Base-by-base conservation (phyloP, 2,329 filamentous ascomycete species). In the Aplosporella prunicola region DNA sequence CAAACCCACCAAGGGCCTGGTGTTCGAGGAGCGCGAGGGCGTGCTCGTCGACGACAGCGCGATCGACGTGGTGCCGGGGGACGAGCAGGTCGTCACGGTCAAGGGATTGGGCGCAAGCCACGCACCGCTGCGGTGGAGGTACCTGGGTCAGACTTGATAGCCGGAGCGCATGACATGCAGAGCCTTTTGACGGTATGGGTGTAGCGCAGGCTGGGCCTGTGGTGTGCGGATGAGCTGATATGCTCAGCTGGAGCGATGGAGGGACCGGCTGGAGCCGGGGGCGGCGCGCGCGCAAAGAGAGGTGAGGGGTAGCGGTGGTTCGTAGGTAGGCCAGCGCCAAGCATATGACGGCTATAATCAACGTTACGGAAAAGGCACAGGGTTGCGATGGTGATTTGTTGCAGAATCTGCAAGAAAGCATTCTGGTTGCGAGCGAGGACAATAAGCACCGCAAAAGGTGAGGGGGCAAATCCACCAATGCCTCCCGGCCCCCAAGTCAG, bases 1-100 rank as follows among this genome's bases (percentile, higher is more conserved):
- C 31, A 69, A 67, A 52, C 72, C 73, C 2, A 72, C 72, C 2
- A 77, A 76, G 45, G 72, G 72, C 9, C 53, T 76, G n/a, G 72
- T 76, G 4, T 74, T 76, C 45, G 72, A 76, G 51, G 73, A 76
- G 48, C 54, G 69, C 35, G 65, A 71, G 36, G 71, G 69, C 9
- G 64, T 75, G 27, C 58, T 65, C 9, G 53, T 74, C 14, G 63
- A 67, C 35, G 72, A 76, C 50, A 75, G 69, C 48, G 72, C 69
- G 7, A 62, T 77, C 36, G 73, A 76, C 48, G 52, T 76, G 41
- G 67, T 74, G 5, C 73, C 73, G n/a, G 71, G 71, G 5, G 72
- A 76, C 48, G 67, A 69, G 42, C 71, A 76, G 47, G 45, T 60
- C 30, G 57, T 69, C 45, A 57, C 47, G 39, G 63, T 68, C 41